Conservation (phyloP, 257 asterid genomes). For the Solanum paucissectum region DNA sequence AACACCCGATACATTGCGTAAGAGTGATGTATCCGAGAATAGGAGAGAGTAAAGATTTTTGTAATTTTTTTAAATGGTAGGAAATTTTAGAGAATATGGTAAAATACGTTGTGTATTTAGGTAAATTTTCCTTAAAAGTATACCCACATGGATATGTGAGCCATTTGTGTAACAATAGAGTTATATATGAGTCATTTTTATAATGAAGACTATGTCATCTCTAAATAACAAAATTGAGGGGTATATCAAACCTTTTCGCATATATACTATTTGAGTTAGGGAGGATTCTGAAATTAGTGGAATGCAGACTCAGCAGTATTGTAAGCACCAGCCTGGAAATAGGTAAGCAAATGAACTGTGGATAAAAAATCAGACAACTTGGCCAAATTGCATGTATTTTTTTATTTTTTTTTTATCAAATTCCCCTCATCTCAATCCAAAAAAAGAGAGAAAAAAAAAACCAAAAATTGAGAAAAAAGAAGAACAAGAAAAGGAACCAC, state of each 20-base stretch:
- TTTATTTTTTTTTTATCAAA: background rate
- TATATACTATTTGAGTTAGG: background rate
- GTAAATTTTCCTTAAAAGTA: background rate
- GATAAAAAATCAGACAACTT: background rate
- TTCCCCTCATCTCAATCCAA: background rate
- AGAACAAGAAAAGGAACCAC: background rate
- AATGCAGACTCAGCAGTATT: background rate
- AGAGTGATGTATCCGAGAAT: background rate
- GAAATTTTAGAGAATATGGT: too few species aligned
- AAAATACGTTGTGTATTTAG: too few species aligned
- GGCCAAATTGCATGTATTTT: background rate
- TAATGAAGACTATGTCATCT: too few species aligned
- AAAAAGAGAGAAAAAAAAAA: background rate
- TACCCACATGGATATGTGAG: background rate
- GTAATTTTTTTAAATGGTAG: background rate
- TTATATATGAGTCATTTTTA: too few species aligned
- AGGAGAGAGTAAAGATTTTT: too few species aligned
- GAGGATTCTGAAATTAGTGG: background rate
- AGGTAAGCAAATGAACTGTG: background rate
- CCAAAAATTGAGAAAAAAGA: background rate
- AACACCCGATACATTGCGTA: background rate
- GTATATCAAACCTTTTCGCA: background rate
- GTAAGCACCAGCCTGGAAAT: background rate
- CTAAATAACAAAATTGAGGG: too few species aligned
- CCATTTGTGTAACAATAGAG: background rate